These are phyloP conservation scores for Zygosaccharomyces rouxii DNA, from an alignment of 805 yeast species.

Conservation along the genomic window DNA sequence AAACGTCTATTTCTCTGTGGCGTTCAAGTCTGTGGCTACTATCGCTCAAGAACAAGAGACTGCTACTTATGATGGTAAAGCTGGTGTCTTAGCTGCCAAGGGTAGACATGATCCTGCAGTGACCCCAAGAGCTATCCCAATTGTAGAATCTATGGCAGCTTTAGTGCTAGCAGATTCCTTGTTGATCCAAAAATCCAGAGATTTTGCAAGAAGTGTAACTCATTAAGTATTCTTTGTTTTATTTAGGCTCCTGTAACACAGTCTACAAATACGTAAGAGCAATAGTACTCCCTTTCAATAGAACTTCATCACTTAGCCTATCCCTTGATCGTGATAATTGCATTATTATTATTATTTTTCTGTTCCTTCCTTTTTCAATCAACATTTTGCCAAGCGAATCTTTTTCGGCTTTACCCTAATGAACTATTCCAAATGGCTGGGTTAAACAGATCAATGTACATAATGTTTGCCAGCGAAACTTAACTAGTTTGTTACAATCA, in stretches of 20 bases:
- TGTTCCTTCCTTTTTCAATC: neutral
- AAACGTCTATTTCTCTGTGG: constrained; percentile 87
- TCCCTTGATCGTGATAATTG: neutral
- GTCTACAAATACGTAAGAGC: neutral
- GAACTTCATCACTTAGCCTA: neutral
- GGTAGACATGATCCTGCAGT: constrained; percentile 99
- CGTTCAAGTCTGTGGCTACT: constrained; percentile 98
- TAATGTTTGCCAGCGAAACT: neutral
- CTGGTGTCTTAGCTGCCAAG: constrained; percentile 86
- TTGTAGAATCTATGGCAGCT: constrained; percentile 98
- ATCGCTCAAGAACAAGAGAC: constrained; percentile 91
- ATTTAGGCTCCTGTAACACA: neutral
- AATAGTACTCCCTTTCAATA: neutral
- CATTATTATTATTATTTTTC: neutral
- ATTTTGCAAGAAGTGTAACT: constrained; percentile 42
- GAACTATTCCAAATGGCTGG: constrained; percentile 14
- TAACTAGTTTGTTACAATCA: neutral
- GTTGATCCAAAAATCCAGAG: constrained; percentile 82
- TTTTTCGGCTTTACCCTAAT: neutral
- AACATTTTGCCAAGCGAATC: constrained; percentile 5
- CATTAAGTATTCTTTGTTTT: constrained; percentile 13
- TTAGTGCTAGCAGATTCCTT: constrained; percentile 83
- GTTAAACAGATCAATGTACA: constrained; percentile 5
- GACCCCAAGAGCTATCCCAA: constrained; percentile 97
- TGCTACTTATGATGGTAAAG: constrained; percentile 80